Base-by-base conservation (phyloP, 1,284 basidiomycete species). In the Naganishia albida region DNA sequence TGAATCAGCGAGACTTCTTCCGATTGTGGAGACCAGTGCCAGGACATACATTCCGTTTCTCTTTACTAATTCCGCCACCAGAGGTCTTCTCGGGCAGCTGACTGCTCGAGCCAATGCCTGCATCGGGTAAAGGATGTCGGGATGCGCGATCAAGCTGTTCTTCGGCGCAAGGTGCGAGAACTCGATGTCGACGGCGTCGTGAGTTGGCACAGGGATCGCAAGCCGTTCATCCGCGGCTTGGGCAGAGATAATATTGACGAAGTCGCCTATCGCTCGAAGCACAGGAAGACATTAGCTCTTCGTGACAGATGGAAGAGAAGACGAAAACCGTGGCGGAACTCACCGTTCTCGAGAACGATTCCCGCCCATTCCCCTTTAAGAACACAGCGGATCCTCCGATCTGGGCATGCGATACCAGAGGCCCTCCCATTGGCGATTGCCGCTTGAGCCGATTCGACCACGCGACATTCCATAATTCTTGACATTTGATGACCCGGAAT, bases 81-180 rank as follows among this genome's bases (percentile, higher is more conserved):
- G 81, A 0, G 93, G 90, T 73, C 88, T 89, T 16, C 94, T 86
- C 7, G 85, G 80, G 74, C 94, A 97, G 67, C 88, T 85, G 2
- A 89, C 83, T 0, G 92, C 86, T 67, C 86, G 89, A 3, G 92
- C 88, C 23, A 96, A 86, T 0, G 89, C 85, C 0, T 93, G 95
- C 44, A 91, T 88, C 0, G 93, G 93, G 51, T 96, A 78, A 55
- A 97, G 87, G 50, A 91, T 80, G 76, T 96, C 93, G 1, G 93
- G 93, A 73, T 96, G 91, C 49, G 88, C 86, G 67, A 97, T 87
- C 64, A 96, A 65, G 63, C 78, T 77, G 18, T 75, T 71, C 0
- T 70, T 63, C 0, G 76, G 72, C 66, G 77, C 72, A 65, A 72
- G 71, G 68, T 74, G 72, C 0, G 75, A 72, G 43, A 80, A 65